Percentiles rank a stretch among this genome's conserved stretches.
Conservation (phyloP, 108 stramenopile genomes). For the Schizochytrium sp. region DNA sequence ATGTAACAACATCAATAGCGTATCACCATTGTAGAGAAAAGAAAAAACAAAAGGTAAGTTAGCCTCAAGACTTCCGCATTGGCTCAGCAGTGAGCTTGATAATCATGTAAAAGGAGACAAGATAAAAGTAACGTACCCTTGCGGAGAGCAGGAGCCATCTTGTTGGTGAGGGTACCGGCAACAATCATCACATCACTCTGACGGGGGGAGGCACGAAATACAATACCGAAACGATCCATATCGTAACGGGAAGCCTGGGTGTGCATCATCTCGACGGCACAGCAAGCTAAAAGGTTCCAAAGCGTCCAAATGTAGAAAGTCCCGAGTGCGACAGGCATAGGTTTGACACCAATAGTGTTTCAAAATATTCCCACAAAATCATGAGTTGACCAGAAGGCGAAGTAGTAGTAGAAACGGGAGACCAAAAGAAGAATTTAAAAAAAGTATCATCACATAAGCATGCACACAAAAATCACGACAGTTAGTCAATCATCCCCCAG, state of each 20-base stretch:
- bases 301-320: not conserved
- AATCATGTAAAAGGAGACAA: not conserved
- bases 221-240: conserved; percentile 99
- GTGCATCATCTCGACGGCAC: conserved; percentile 99
- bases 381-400: too few relatives aligned
- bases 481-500: too few relatives aligned
- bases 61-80: too few relatives aligned
- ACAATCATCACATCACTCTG: conserved; percentile 99
- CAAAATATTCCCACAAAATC: too few relatives aligned
- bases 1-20: not conserved
- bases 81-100: not conserved
- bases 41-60: too few relatives aligned
- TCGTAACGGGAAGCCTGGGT: conserved; percentile 97
- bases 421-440: too few relatives aligned
- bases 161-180: conserved; percentile 98
- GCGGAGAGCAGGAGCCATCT: conserved; percentile 98
- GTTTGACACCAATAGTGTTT: too few relatives aligned
- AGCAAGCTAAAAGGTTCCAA: conserved; percentile 83
- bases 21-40: not conserved
- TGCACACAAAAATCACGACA: too few relatives aligned
- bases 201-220: conserved; percentile 91
- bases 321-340: too few relatives aligned
- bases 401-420: too few relatives aligned
- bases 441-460: too few relatives aligned
- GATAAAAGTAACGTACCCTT: conserved; percentile 73